A percentile compares a stretch with the other conserved stretches of the same genome.
Conservation (phyloP, 495 filamentous ascomycete genomes). For the Penicillium malachiteum region DNA sequence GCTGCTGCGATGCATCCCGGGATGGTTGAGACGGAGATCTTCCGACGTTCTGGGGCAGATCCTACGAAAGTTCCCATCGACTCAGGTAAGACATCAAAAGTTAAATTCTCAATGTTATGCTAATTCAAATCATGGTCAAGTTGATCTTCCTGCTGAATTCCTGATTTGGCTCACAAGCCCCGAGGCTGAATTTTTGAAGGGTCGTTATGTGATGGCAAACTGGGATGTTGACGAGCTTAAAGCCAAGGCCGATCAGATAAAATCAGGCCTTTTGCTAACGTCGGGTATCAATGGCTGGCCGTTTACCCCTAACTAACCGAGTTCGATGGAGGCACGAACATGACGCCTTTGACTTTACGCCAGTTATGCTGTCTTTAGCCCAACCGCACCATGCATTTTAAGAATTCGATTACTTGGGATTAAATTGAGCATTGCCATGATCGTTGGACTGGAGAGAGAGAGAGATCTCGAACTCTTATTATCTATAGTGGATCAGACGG, state of each 20-base stretch:
- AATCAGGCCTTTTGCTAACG: slow-evolving; percentile 10
- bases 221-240: slow-evolving; percentile 59
- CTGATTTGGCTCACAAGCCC: slow-evolving; percentile 49
- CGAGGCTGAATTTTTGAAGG: slow-evolving; percentile 49
- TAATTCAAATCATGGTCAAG: slow-evolving; percentile 16
- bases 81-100: slow-evolving; percentile 14
- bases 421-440: no score
- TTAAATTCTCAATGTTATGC: background rate
- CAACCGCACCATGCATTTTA: no score
- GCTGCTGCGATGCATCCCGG: slow-evolving; percentile 42
- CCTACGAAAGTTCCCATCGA: slow-evolving; percentile 27
- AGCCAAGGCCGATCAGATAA: slow-evolving; percentile 37
- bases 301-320: slow-evolving; percentile 5
- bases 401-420: no score
- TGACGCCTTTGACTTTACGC: no score
- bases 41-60: slow-evolving; percentile 20
- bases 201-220: slow-evolving; percentile 49
- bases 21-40: slow-evolving; percentile 35
- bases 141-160: slow-evolving; percentile 42
- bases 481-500: no score
- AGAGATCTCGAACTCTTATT: no score
- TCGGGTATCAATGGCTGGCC: slow-evolving; percentile 18
- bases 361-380: no score
- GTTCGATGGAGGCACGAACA: no score
- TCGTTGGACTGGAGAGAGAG: no score